Evolutionary conservation across 176 grass and related monocot genomes (phyloP).

Genomic region (Musa beccarii): DNA sequence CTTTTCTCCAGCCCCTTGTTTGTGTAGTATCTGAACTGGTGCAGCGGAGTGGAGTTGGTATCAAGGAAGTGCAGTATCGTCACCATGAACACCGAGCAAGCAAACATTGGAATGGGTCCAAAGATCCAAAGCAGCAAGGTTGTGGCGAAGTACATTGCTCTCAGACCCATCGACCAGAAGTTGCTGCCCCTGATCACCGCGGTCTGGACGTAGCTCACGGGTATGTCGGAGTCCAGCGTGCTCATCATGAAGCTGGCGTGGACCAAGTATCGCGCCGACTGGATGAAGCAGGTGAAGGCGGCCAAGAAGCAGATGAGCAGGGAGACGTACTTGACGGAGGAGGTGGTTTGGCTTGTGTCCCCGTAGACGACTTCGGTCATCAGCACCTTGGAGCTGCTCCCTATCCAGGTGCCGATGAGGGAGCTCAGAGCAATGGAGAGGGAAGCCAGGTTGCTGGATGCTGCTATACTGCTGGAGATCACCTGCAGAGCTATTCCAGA

Average conservation of each 20-base stretch:
- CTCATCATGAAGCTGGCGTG: slow-evolving; percentile 89
- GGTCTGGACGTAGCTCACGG: slow-evolving; percentile 58
- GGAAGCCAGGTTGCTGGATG: slow-evolving; percentile 75
- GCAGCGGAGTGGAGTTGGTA: slow-evolving; percentile 65
- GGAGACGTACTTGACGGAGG: slow-evolving; percentile 79
- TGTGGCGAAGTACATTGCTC: slow-evolving; percentile 75
- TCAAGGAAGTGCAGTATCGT: slow-evolving; percentile 64
- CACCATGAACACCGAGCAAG: slow-evolving; percentile 66
- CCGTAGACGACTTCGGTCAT: slow-evolving; percentile 73
- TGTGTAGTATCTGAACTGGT: slow-evolving; percentile 40
- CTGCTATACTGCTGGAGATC: slow-evolving; percentile 69
- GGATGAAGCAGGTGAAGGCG: slow-evolving; percentile 97
- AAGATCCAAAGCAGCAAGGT: slow-evolving; percentile 93
- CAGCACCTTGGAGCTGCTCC: slow-evolving; percentile 61
- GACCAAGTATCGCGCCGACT: slow-evolving; percentile 82
- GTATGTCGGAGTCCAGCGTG: slow-evolving; percentile 68
- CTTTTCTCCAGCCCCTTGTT: slow-evolving; percentile 1
- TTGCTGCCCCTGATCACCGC: slow-evolving; percentile 58
- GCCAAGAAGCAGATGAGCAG: slow-evolving; percentile 78
- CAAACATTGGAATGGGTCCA: slow-evolving; percentile 68
- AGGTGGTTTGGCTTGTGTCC: slow-evolving; percentile 54
- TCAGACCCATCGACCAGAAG: slow-evolving; percentile 81
- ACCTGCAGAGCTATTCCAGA: slow-evolving; percentile 55
- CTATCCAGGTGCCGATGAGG: slow-evolving; percentile 77
- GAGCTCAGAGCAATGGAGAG: slow-evolving; percentile 77